A percentile compares a stretch with the other conserved stretches of the same genome.
Evolutionary conservation across 2,329 filamentous ascomycete species (phyloP).

Genomic region (Metarhizium album): DNA sequence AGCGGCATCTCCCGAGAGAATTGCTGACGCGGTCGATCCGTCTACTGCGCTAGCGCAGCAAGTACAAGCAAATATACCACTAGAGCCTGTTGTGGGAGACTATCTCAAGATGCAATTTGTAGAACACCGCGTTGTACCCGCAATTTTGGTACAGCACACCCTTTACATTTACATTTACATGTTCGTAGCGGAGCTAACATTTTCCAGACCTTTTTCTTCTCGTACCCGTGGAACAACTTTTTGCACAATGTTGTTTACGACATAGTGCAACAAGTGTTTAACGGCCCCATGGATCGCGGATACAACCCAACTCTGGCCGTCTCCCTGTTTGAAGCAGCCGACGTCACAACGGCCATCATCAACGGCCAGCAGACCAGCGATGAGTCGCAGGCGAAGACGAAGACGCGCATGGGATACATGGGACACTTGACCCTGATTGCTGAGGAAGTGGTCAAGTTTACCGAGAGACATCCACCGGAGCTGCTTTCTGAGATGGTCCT

Average conservation of each 20-base stretch:
- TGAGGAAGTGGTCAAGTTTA: slow-evolving; percentile 98
- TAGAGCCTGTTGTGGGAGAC: slow-evolving; percentile 78
- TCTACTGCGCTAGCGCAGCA: slow-evolving; percentile 7
- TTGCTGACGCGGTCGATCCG: slow-evolving; percentile 5
- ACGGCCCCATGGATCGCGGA: slow-evolving; percentile 92
- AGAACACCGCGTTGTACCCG: slow-evolving; percentile 85
- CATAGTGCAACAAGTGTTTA: slow-evolving; percentile 97
- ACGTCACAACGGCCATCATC: slow-evolving; percentile 85
- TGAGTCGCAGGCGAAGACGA: slow-evolving; percentile 68
- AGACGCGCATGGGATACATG: slow-evolving; percentile 96
- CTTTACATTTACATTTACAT: not conserved
- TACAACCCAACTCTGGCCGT: slow-evolving; percentile 85
- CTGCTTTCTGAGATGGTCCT: slow-evolving; percentile 73
- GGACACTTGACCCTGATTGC: slow-evolving; percentile 93
- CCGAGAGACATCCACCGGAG: slow-evolving; percentile 84
- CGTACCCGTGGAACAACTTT: slow-evolving; percentile 99
- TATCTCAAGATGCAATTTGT: slow-evolving; percentile 95
- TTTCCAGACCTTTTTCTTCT: slow-evolving; percentile 84
- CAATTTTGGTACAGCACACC: slow-evolving; percentile 63
- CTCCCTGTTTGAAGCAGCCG: slow-evolving; percentile 83
- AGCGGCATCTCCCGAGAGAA: slow-evolving; percentile 3
- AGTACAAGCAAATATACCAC: slow-evolving; percentile 7
- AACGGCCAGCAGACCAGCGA: slow-evolving; percentile 82
- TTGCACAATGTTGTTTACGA: slow-evolving; percentile 98
- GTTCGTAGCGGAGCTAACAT: slow-evolving; percentile 4